A percentile compares a stretch with the other conserved stretches of the same genome.
phyloP scores from a whole-genome alignment of 805 yeast genomes.

The Lipomyces lipofer region DNA sequence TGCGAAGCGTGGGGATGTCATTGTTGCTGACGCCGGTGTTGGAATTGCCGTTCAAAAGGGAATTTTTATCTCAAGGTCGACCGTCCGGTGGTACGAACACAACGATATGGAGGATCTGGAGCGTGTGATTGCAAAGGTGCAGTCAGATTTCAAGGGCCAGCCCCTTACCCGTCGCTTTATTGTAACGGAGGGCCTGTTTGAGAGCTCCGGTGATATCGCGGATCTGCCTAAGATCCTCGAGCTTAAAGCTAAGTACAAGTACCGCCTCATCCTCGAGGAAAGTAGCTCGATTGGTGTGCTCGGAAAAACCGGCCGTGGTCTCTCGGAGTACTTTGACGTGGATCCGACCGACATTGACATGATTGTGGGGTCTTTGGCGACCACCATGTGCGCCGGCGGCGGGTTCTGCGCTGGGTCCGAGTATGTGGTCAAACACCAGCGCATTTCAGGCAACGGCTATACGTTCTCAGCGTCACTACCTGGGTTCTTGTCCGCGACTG shows the following conservation, averaged over 20 bases:
- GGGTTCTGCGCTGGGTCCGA: conserved; percentile 88
- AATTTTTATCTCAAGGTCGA: conserved; percentile 79
- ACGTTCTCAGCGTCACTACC: conserved; percentile 95
- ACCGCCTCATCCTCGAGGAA: conserved; percentile 85
- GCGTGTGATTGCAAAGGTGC: conserved; percentile 53
- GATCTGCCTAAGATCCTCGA: conserved; percentile 55
- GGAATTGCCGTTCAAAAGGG: conserved; percentile 85
- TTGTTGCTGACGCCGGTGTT: conserved; percentile 81
- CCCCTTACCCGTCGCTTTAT: conserved; percentile 89
- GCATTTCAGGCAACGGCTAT: conserved; percentile 84
- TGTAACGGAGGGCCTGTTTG: conserved; percentile 87
- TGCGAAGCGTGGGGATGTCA: conserved; percentile 89
- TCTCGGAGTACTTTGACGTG: conserved; percentile 70
- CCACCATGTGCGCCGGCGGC: conserved; percentile 80
- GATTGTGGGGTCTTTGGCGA: conserved; percentile 83
- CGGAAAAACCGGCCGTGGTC: conserved; percentile 83
- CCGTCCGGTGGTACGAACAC: conserved; percentile 70
- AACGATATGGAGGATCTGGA: conserved; percentile 85
- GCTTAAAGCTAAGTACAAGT: conserved; percentile 78
- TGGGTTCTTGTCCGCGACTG: conserved; percentile 77
- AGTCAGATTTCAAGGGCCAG: conserved; percentile 47
- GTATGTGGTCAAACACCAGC: conserved; percentile 87
- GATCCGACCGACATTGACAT: conserved; percentile 74
- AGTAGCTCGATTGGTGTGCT: conserved; percentile 80
- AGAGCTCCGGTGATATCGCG: conserved; percentile 76